These are phyloP conservation scores for Daldinia vernicosa DNA, from an alignment of 495 filamentous ascomycete genomes.

Conservation along the genomic window DNA sequence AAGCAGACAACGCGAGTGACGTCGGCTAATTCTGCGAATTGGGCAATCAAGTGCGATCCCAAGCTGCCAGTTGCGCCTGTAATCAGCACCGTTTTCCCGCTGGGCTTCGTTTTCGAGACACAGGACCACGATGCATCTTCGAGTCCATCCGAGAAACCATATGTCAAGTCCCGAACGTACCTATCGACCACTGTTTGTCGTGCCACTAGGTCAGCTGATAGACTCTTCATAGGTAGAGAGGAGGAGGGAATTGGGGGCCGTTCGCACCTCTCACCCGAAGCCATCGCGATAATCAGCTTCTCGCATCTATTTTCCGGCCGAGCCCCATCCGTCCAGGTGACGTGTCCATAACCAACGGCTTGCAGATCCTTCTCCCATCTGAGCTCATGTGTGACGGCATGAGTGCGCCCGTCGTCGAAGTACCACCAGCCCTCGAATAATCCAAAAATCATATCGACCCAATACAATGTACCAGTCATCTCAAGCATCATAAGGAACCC, in stretches of 20 bases:
- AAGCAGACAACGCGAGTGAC: slow-evolving; percentile 58
- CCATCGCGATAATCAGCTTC: slow-evolving; percentile 58
- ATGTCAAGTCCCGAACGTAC: slow-evolving; percentile 32
- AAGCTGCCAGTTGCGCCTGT: slow-evolving; percentile 63
- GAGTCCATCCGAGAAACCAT: slow-evolving; percentile 34
- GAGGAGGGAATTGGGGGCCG: slow-evolving; percentile 34
- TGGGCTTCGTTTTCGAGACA: slow-evolving; percentile 30
- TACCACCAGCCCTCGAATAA: slow-evolving; percentile 65
- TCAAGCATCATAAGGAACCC: slow-evolving; percentile 59
- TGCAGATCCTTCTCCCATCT: slow-evolving; percentile 54
- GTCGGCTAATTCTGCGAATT: slow-evolving; percentile 41
- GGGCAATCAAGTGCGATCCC: slow-evolving; percentile 59
- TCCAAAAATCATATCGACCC: slow-evolving; percentile 61
- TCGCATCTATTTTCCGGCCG: slow-evolving; percentile 55
- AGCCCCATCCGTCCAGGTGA: slow-evolving; percentile 59
- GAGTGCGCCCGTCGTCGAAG: slow-evolving; percentile 57
- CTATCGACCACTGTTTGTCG: slow-evolving; percentile 45
- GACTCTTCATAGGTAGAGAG: slow-evolving; percentile 39
- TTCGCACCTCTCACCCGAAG: slow-evolving; percentile 50
- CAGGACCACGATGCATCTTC: slow-evolving; percentile 3
- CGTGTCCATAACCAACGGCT: slow-evolving; percentile 54
- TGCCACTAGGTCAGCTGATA: slow-evolving; percentile 39
- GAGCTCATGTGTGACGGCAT: slow-evolving; percentile 52
- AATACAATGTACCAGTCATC: slow-evolving; percentile 53
- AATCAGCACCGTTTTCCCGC: slow-evolving; percentile 56